Evolutionary conservation across 176 grass and related monocot genomes (phyloP).

Genomic region (Oryza officinalis): DNA sequence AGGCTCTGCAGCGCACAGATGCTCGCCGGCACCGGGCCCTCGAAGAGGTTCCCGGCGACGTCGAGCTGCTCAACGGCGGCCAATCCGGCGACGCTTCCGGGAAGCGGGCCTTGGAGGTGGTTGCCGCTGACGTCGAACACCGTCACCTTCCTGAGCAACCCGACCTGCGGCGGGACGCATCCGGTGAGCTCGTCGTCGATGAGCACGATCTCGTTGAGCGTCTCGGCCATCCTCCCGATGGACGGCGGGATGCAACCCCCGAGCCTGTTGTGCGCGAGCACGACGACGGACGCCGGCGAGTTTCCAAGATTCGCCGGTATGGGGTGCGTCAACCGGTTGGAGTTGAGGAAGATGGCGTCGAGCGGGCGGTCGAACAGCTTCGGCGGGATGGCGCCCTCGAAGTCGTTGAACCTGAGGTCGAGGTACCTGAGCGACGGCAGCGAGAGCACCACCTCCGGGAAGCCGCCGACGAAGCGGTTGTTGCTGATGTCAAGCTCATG

Average conservation of each 20-base stretch:
- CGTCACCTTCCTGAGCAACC: constrained; percentile 13
- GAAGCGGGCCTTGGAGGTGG: constrained; percentile 38
- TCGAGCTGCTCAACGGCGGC: constrained; percentile 28
- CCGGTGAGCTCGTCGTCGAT: constrained; percentile 51
- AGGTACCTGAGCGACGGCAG: constrained; percentile 47
- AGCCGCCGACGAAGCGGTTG: constrained; percentile 53
- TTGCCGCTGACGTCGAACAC: constrained; percentile 54
- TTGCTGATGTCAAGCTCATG: constrained; percentile 78
- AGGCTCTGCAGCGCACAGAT: constrained; percentile 35
- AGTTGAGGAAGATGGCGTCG: constrained; percentile 84
- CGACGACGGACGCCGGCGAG: constrained; percentile 44
- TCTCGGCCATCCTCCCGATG: constrained; percentile 36
- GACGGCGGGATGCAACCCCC: constrained; percentile 26
- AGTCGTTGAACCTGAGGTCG: constrained; percentile 64
- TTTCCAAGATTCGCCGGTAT: constrained; percentile 46
- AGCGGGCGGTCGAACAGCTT: constrained; percentile 63
- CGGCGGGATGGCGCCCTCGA: constrained; percentile 44
- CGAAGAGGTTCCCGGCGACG: constrained; percentile 38
- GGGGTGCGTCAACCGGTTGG: constrained; percentile 36
- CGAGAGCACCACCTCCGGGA: constrained; percentile 35
- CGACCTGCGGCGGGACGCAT: constrained; percentile 38
- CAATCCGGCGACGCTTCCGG: background rate
- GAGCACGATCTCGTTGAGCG: constrained; percentile 58
- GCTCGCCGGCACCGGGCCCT: constrained; percentile 10
- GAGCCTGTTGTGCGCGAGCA: constrained; percentile 55